These are phyloP conservation scores for Betula pendula DNA, from an alignment of 306 rosid genomes.

Conservation along the genomic window DNA sequence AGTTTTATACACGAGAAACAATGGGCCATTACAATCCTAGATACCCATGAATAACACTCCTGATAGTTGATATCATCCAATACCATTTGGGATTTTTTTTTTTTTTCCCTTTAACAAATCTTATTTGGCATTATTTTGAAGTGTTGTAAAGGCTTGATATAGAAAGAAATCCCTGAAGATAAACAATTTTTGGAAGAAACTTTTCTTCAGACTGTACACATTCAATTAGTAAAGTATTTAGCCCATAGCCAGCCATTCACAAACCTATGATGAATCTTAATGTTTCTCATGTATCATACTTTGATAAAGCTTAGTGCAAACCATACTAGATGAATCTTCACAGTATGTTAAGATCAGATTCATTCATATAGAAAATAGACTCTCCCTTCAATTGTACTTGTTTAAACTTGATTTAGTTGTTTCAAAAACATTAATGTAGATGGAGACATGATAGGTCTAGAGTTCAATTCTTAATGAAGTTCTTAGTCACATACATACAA, in stretches of 20 bases:
- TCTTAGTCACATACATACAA: neutral
- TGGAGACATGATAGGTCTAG: neutral
- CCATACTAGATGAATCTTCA: neutral
- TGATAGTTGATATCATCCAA: neutral
- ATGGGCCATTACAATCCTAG: neutral
- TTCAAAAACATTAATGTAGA: neutral
- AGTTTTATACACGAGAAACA: neutral
- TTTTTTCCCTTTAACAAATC: neutral
- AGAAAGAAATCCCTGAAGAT: neutral
- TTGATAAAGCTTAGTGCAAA: neutral
- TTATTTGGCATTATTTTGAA: neutral
- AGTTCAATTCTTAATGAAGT: neutral
- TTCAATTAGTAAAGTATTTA: neutral
- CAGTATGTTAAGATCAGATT: neutral
- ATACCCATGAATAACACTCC: neutral
- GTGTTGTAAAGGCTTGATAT: neutral
- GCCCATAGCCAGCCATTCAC: neutral
- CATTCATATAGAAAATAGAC: neutral
- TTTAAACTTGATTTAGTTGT: neutral
- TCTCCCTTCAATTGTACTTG: constrained; percentile 2
- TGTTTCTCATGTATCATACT: neutral
- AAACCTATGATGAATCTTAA: neutral
- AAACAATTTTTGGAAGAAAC: neutral
- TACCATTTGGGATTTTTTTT: neutral
- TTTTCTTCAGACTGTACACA: neutral